Evolutionary conservation across 2,329 filamentous ascomycete genomes (phyloP).

Genomic region (Orbilia brochopaga): DNA sequence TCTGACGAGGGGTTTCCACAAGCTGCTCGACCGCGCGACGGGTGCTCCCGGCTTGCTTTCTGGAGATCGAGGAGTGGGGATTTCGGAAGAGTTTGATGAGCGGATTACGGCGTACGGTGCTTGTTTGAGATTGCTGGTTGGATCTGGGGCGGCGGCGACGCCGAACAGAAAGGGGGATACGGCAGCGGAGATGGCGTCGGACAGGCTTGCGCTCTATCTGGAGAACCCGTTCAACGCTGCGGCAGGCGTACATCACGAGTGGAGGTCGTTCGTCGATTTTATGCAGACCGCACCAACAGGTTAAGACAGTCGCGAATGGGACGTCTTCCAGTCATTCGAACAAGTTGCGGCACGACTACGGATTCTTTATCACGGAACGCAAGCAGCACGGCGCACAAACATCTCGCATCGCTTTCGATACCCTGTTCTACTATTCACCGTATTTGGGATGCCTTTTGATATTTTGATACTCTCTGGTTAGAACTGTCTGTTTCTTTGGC

Average conservation of each 20-base stretch:
- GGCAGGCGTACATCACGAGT: slow-evolving; percentile 40
- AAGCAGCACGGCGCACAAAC: neutral
- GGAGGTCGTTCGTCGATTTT: slow-evolving; percentile 39
- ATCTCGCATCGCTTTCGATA: neutral
- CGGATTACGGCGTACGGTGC: slow-evolving; percentile 33
- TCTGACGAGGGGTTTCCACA: slow-evolving; percentile 45
- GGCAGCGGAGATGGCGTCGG: slow-evolving; percentile 41
- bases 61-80: slow-evolving; percentile 36
- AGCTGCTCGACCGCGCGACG: slow-evolving; percentile 44
- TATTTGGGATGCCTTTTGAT: neutral
- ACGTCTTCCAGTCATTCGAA: neutral
- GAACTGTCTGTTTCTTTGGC: neutral
- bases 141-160: slow-evolving; percentile 42
- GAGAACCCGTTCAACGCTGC: slow-evolving; percentile 37
- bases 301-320: slow-evolving; percentile 5
- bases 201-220: slow-evolving; percentile 28
- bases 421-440: neutral
- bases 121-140: slow-evolving; percentile 46
- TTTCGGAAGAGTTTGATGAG: slow-evolving; percentile 40
- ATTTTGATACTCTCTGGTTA: no score
- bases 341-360: neutral
- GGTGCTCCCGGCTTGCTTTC: slow-evolving; percentile 35
- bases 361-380: neutral
- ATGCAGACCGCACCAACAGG: slow-evolving; percentile 12
- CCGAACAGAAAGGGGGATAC: slow-evolving; percentile 46